Evolutionary conservation across 1,284 basidiomycete species (phyloP).

Genomic region (Microbotryum violaceum): DNA sequence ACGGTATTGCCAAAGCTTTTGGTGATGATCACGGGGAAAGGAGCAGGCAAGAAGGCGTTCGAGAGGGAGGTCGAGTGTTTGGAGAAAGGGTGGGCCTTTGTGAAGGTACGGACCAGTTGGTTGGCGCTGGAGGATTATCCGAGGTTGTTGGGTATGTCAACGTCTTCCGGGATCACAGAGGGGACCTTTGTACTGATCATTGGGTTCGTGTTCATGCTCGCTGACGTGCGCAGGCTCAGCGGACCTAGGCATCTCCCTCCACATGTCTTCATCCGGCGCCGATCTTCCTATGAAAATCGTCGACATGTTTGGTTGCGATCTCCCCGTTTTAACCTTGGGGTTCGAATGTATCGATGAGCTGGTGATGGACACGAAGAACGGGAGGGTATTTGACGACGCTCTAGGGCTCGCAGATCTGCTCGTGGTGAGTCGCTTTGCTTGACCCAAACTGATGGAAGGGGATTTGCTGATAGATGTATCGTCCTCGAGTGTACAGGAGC

Average conservation of each 20-base stretch:
- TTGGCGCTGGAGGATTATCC: conserved; percentile 91
- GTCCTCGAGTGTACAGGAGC: conserved; percentile 44
- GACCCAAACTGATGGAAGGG: background rate
- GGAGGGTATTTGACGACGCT: conserved; percentile 64
- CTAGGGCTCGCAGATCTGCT: conserved; percentile 64
- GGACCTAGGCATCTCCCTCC: conserved; percentile 84
- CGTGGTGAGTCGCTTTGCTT: conserved; percentile 30
- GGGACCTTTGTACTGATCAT: background rate
- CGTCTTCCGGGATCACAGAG: conserved; percentile 13
- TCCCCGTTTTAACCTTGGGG: conserved; percentile 83
- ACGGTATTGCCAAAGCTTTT: conserved; percentile 64
- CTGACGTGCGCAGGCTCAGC: conserved; percentile 58
- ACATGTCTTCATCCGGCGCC: conserved; percentile 78
- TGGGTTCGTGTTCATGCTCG: background rate
- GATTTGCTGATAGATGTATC: background rate
- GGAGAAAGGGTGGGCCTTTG: conserved; percentile 68
- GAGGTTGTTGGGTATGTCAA: conserved; percentile 57
- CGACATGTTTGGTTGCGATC: conserved; percentile 95
- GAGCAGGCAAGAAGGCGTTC: conserved; percentile 65
- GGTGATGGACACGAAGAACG: conserved; percentile 73
- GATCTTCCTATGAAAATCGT: conserved; percentile 99
- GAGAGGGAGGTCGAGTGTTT: conserved; percentile 57
- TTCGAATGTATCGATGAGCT: conserved; percentile 83
- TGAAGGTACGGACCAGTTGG: conserved; percentile 67
- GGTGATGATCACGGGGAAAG: conserved; percentile 86